Evolutionary conservation across 2,329 filamentous ascomycete genomes (phyloP).

Genomic region (Sphaerulina musiva): DNA sequence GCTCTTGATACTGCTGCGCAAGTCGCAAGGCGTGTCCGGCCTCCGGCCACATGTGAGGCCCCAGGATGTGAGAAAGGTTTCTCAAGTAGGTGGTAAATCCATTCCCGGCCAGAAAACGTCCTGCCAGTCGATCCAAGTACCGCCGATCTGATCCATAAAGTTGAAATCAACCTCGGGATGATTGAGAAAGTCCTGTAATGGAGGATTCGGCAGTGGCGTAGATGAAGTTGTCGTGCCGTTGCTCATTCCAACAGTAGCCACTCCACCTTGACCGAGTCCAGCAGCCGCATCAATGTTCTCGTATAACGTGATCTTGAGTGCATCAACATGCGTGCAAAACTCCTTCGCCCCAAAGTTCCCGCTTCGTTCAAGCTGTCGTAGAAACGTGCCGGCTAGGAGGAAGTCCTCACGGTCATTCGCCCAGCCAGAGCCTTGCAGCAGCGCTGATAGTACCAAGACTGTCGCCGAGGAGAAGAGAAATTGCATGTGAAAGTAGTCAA

Average conservation of each 20-base stretch:
- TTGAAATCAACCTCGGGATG: conserved; percentile 21
- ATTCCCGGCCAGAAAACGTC: conserved; percentile 19
- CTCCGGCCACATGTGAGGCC: too few relatives aligned
- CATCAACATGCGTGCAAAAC: conserved; percentile 40
- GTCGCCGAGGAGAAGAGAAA: conserved; percentile 45
- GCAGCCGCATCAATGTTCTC: conserved; percentile 6
- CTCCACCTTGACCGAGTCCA: not conserved
- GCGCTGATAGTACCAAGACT: conserved; percentile 41
- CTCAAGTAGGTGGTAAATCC: not conserved
- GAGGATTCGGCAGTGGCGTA: conserved; percentile 7
- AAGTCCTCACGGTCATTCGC: conserved; percentile 39
- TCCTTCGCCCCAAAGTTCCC: conserved; percentile 41
- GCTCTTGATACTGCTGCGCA: too few relatives aligned
- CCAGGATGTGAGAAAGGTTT: too few relatives aligned
- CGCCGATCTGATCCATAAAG: conserved; percentile 19
- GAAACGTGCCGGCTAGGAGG: conserved; percentile 36
- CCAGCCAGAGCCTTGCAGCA: conserved; percentile 31
- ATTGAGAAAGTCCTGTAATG: conserved; percentile 19
- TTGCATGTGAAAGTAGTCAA: conserved; percentile 45
- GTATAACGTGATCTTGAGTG: conserved; percentile 15
- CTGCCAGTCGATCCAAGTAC: conserved; percentile 19
- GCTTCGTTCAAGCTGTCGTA: conserved; percentile 36
- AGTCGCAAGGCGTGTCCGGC: too few relatives aligned
- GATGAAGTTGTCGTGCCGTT: not conserved
- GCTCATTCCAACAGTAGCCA: not conserved